phyloP scores from a whole-genome alignment of 306 rosid species.

The Acacia melanoxylon region DNA sequence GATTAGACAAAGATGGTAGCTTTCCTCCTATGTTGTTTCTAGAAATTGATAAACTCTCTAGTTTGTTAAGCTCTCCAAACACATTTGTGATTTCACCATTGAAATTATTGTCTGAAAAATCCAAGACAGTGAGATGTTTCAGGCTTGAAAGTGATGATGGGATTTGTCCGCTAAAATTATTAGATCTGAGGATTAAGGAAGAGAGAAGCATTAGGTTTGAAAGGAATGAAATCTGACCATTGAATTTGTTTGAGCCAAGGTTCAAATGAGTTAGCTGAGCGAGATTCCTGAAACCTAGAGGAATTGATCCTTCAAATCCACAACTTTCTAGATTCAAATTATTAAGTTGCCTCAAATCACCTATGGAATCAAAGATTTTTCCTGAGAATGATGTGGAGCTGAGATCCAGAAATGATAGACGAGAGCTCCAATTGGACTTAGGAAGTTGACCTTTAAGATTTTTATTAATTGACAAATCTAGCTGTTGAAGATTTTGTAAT shows the following conservation, averaged over 20 bases:
- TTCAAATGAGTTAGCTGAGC: background rate
- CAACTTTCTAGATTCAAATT: background rate
- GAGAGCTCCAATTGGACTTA: background rate
- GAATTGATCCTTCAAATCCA: background rate
- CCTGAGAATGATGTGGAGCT: background rate
- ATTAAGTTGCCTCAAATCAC: background rate
- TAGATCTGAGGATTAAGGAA: background rate
- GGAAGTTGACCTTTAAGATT: background rate
- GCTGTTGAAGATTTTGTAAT: background rate
- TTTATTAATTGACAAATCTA: background rate
- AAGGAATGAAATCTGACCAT: conserved; percentile 19
- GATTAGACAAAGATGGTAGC: background rate
- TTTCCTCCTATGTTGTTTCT: background rate
- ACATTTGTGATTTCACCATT: background rate
- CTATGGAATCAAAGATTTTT: background rate
- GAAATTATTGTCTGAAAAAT: background rate
- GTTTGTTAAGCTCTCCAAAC: background rate
- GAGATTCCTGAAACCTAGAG: background rate
- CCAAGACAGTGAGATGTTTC: background rate
- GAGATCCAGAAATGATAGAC: background rate
- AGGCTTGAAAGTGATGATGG: background rate
- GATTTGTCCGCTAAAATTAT: background rate
- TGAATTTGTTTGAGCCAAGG: background rate
- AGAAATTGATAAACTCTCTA: background rate
- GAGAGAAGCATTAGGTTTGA: background rate